phyloP scores from a whole-genome alignment of 2,329 filamentous ascomycete species.

The Fusarium haematococcum region DNA sequence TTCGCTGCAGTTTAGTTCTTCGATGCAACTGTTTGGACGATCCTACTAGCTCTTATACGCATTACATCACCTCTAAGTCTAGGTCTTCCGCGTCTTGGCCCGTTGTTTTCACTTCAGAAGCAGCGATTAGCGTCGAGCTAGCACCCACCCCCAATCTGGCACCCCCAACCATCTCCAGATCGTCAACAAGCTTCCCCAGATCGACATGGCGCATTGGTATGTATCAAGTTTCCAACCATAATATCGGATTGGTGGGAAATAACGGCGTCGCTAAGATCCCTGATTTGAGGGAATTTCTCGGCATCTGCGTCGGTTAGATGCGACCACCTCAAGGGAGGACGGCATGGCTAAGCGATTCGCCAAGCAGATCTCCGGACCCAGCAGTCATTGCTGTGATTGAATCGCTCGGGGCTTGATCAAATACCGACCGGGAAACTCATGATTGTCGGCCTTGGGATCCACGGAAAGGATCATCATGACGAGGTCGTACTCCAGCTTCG shows the following conservation, averaged over 20 bases:
- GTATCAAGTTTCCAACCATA: background rate
- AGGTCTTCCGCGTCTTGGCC: background rate
- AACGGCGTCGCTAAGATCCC: background rate
- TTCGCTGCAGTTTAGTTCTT: background rate
- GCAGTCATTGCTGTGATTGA: background rate
- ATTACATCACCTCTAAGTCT: background rate
- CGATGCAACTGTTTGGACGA: background rate
- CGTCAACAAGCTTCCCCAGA: background rate
- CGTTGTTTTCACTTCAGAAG: background rate
- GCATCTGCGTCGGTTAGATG: background rate
- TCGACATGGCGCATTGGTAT: background rate
- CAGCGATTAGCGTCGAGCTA: background rate
- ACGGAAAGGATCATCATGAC: background rate
- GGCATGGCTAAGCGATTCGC: background rate
- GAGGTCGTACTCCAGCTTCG: background rate
- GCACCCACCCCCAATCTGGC: background rate
- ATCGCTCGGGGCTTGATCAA: background rate
- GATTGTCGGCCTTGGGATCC: background rate
- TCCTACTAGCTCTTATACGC: background rate
- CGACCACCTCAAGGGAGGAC: background rate
- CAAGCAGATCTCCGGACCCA: background rate
- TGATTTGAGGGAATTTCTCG: background rate
- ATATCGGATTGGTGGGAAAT: slow-evolving; percentile 1
- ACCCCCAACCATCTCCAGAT: background rate
- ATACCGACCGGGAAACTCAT: background rate